Percentiles rank a stretch among this genome's conserved stretches.
phyloP scores from a whole-genome alignment of 352 stramenopile genomes.

The Globisporangium alternatum region DNA sequence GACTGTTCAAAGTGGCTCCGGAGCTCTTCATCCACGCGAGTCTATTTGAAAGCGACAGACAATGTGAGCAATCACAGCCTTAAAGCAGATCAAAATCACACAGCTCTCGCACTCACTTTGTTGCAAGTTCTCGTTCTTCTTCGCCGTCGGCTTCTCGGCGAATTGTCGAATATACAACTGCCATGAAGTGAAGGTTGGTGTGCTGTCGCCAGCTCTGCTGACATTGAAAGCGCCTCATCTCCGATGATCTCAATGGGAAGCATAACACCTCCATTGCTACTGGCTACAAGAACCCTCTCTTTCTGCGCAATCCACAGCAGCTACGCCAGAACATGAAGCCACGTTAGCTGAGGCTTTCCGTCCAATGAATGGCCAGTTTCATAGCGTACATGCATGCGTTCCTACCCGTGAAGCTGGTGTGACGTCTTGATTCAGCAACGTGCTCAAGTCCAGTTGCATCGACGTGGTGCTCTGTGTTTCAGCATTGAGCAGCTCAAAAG shows the following conservation, averaged over 20 bases:
- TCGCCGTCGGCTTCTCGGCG: not conserved
- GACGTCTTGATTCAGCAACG: constrained; percentile 20
- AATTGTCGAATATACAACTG: too few species aligned
- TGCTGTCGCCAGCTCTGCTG: not conserved
- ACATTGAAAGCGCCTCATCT: not conserved
- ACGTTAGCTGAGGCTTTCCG: too few species aligned
- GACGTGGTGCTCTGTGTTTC: constrained; percentile 17
- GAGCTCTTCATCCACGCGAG: constrained; percentile 8
- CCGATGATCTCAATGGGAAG: constrained; percentile 19
- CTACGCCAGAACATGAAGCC: constrained; percentile 6
- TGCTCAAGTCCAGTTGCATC: constrained; percentile 22
- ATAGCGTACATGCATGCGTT: not conserved
- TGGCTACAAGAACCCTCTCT: constrained; percentile 17
- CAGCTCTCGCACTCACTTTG: not conserved
- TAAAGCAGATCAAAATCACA: not conserved
- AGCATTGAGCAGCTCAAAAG: constrained; percentile 19
- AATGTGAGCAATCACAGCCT: not conserved
- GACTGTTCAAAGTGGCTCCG: constrained; percentile 1
- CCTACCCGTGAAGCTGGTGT: constrained; percentile 18
- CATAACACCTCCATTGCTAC: constrained; percentile 11
- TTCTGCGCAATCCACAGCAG: constrained; percentile 21
- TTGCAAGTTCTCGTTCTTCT: not conserved
- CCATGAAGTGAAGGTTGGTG: not conserved
- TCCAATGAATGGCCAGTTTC: too few species aligned
- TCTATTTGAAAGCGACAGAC: not conserved